Evolutionary conservation across 176 grass and related monocot genomes (phyloP), one percentile per base, ranked within the genome.

Genomic region (Coix lacrymajobi): DNA sequence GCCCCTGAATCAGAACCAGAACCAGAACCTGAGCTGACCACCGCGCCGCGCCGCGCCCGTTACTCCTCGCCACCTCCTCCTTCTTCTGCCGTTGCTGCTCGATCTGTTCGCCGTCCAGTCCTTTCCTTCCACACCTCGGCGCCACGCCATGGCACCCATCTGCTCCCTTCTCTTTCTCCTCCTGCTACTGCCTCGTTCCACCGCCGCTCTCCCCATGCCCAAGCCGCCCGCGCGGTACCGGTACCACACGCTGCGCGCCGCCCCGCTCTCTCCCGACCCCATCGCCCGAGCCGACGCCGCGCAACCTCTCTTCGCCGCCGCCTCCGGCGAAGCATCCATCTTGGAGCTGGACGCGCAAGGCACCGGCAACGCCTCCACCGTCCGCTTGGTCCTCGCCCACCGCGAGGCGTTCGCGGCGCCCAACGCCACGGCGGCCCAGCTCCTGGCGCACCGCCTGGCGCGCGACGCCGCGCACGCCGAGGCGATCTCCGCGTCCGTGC

Each of bases 241-340:
- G 14, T 30, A 71, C 69, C 40, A 71, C 37, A 87, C 8, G 60
- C 85, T 87, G 4, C 28, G 40, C 45, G 78, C 79, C 13, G 69
- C 45, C 61, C 85, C 78, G 30, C 85, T 87, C 70, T n/a, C 46
- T 5, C 16, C 71, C 0, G 10, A 52, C 11, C 71, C 45, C 28
- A 13, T 20, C 45, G 46, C 45, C 17, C 29, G 19, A 12, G 19
- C 11, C 46, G 2, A 13, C 51, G 20, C 26, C 32, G 22, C 11
- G 10, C 11, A 2, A 0, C 39, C 29, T 3, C 20, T 40, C 39
- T 20, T 22, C 69, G 11, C 46, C 69, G 16, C 32, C 37, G n/a
- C 54, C 13, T n/a, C 36, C 1, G 40, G 19, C 29, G 77, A 20
- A 17, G 40, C 36, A 15, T 46, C 58, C n/a, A 4, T 29, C 61